Conservation (phyloP, 345 rosid species). For the Arabidopsis suecica region DNA sequence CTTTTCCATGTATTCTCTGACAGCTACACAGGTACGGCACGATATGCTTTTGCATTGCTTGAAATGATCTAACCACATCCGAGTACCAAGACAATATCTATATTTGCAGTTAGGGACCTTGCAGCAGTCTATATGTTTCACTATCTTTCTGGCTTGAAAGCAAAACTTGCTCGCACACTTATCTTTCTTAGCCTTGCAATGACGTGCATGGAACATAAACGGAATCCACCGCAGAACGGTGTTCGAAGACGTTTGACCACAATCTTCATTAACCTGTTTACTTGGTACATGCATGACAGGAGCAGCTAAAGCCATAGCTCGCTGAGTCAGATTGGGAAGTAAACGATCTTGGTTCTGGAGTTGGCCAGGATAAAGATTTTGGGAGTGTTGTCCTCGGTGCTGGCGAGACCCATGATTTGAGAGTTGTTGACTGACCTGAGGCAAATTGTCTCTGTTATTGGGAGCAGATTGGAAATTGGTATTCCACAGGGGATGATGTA, state of each 20-base stretch:
- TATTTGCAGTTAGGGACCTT: constrained; percentile 55
- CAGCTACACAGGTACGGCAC: constrained; percentile 80
- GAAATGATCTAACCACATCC: constrained; percentile 60
- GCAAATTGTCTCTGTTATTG: constrained; percentile 53
- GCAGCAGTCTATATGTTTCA: constrained; percentile 67
- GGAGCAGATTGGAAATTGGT: constrained; percentile 56
- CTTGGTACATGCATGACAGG: constrained; percentile 65
- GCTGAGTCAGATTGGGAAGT: constrained; percentile 48
- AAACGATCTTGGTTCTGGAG: constrained; percentile 57
- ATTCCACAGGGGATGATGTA: constrained; percentile 62
- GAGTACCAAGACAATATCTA: constrained; percentile 66
- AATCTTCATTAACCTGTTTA: constrained; percentile 29
- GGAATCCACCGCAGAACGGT: constrained; percentile 55
- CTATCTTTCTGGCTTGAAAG: constrained; percentile 53
- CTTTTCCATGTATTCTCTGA: constrained; percentile 52
- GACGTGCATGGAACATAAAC: constrained; percentile 72
- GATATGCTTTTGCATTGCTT: constrained; percentile 56
- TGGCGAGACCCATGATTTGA: constrained; percentile 54
- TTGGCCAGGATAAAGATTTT: constrained; percentile 46
- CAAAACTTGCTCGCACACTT: constrained; percentile 65
- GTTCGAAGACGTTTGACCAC: not conserved
- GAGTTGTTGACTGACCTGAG: constrained; percentile 60
- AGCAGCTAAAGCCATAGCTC: constrained; percentile 48
- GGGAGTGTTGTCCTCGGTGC: constrained; percentile 3
- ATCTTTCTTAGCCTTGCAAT: constrained; percentile 72